Percentiles rank a stretch among this genome's conserved stretches.
phyloP scores from a whole-genome alignment of 768 basidiomycete species.

The Trametes cinnabarina region DNA sequence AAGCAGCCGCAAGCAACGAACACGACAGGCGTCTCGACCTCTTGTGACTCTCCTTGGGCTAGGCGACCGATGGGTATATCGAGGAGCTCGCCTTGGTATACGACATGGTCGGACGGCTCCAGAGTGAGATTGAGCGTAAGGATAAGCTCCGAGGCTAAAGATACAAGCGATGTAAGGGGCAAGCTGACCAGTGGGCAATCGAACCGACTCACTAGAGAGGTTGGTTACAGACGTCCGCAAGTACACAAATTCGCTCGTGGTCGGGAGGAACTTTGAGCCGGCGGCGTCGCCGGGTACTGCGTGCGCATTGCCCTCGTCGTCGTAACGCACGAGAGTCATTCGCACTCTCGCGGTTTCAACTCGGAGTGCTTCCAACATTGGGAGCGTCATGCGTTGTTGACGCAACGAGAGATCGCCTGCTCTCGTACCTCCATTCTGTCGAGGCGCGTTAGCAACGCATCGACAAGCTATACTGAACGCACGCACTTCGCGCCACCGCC shows the following conservation, averaged over 20 bases:
- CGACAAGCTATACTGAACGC: not conserved
- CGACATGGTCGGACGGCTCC: conserved; percentile 61
- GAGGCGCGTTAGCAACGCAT: not conserved
- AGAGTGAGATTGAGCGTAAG: conserved; percentile 54
- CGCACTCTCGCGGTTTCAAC: conserved; percentile 62
- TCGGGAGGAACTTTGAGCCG: conserved; percentile 48
- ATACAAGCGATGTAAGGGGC: not conserved
- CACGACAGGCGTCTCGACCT: conserved; percentile 58
- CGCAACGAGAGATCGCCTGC: conserved; percentile 76
- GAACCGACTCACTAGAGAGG: conserved; percentile 54
- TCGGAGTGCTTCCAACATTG: conserved; percentile 77
- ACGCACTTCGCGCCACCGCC: conserved; percentile 84
- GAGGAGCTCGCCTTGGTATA: conserved; percentile 64
- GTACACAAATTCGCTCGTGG: conserved; percentile 61
- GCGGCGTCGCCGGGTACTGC: conserved; percentile 26
- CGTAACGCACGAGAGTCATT: conserved; percentile 46
- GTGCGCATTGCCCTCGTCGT: conserved; percentile 19
- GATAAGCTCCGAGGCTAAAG: conserved; percentile 48
- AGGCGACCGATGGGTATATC: conserved; percentile 67
- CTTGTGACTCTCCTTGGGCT: conserved; percentile 48
- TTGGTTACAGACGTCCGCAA: conserved; percentile 60
- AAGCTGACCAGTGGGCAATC: not conserved
- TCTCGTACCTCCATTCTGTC: conserved; percentile 75
- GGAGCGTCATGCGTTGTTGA: conserved; percentile 69
- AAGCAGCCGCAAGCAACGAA: conserved; percentile 75